Percentiles rank a stretch among this genome's conserved stretches.
Conservation (phyloP, 805 yeast species). For the Ogataea angusta region DNA sequence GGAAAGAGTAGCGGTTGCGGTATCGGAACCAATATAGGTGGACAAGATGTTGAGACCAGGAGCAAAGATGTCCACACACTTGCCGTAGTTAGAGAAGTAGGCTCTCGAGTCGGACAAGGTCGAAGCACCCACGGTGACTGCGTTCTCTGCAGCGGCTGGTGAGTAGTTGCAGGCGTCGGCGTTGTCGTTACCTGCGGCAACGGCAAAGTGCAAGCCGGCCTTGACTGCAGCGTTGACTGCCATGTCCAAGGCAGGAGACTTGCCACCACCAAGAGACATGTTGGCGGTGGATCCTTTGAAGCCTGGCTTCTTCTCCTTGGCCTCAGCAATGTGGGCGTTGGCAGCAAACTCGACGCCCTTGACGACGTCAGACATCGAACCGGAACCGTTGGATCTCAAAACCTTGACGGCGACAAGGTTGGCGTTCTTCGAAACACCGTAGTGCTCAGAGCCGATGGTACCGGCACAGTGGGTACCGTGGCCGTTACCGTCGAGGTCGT, state of each 20-base stretch:
- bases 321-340: slow-evolving; percentile 55
- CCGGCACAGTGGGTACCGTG: slow-evolving; percentile 99
- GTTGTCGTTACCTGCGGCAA: slow-evolving; percentile 95
- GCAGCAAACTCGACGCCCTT: slow-evolving; percentile 86
- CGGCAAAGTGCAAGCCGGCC: slow-evolving; percentile 89
- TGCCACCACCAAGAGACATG: slow-evolving; percentile 94
- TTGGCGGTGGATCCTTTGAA: slow-evolving; percentile 86
- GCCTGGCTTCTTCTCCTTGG: slow-evolving; percentile 51
- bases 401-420: slow-evolving; percentile 81
- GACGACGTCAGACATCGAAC: slow-evolving; percentile 78
- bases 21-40: slow-evolving; percentile 72
- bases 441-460: slow-evolving; percentile 75
- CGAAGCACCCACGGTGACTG: slow-evolving; percentile 94
- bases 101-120: slow-evolving; percentile 88
- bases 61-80: slow-evolving; percentile 93
- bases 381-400: slow-evolving; percentile 76
- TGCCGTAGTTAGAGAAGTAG: slow-evolving; percentile 91
- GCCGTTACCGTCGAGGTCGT: slow-evolving; percentile 79
- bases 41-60: slow-evolving; percentile 91
- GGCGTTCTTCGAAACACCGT: slow-evolving; percentile 84
- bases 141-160: slow-evolving; percentile 82
- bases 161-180: slow-evolving; percentile 90
- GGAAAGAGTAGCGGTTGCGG: slow-evolving; percentile 77
- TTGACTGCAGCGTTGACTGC: slow-evolving; percentile 88
- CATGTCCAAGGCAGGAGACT: slow-evolving; percentile 78